These are phyloP conservation scores for Heliamphora pulchella DNA, from an alignment of 179 eudicot genomes.

Conservation along the genomic window DNA sequence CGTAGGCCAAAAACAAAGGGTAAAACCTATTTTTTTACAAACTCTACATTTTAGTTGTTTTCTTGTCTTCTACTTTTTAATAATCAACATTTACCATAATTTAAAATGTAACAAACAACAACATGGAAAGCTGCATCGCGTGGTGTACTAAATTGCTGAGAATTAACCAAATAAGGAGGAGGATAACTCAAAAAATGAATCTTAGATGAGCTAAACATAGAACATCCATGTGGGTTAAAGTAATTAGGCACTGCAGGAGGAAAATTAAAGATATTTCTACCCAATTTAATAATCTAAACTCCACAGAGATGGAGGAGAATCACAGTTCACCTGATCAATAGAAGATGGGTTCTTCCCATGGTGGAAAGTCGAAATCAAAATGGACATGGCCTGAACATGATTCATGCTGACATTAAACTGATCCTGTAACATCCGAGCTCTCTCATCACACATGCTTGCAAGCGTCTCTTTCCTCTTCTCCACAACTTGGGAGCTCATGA, in stretches of 20 bases:
- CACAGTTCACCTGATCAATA: conserved; percentile 68
- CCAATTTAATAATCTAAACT: background rate
- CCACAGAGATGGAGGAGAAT: conserved; percentile 1
- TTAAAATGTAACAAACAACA: no score
- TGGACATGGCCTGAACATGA: conserved; percentile 82
- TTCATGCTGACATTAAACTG: conserved; percentile 95
- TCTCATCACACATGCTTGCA: conserved; percentile 91
- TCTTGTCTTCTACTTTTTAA: no score
- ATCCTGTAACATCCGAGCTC: conserved; percentile 92
- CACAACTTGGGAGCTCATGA: conserved; percentile 45
- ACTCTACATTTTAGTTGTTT: no score
- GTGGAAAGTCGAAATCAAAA: conserved; percentile 70
- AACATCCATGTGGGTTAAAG: background rate
- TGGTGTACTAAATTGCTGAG: background rate
- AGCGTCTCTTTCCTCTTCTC: conserved; percentile 78
- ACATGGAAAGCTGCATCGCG: background rate
- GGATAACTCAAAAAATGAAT: background rate
- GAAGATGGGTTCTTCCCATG: conserved; percentile 77
- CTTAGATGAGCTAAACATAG: background rate
- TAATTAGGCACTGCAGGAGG: background rate
- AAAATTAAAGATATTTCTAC: background rate
- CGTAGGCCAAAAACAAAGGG: no score
- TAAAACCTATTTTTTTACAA: no score
- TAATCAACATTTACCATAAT: no score
- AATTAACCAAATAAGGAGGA: background rate